Conservation (phyloP, 176 grass and related monocot genomes). For the Oryza longistaminata region DNA sequence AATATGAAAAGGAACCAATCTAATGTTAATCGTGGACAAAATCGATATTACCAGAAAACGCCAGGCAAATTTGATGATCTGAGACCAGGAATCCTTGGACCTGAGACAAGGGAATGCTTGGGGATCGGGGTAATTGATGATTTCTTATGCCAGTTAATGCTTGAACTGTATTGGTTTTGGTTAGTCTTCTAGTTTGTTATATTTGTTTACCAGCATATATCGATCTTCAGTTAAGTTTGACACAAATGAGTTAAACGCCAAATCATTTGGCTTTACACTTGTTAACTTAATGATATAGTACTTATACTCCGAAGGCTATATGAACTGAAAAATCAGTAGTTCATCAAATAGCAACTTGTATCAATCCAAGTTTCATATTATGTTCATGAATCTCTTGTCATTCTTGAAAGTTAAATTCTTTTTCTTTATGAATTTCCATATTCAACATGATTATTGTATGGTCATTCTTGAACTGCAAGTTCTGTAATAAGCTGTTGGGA, state of each 20-base stretch:
- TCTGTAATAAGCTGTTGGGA: background rate
- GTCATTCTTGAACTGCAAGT: background rate
- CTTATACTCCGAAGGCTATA: background rate
- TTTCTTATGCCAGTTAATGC: conserved; percentile 21
- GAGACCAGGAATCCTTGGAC: conserved; percentile 77
- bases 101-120: conserved; percentile 92
- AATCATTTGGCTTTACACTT: background rate
- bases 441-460: conserved; percentile 10
- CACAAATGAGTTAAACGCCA: conserved; percentile 7
- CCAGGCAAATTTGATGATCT: conserved; percentile 92
- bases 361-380: background rate
- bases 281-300: background rate
- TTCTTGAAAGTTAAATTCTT: background rate
- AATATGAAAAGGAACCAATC: conserved; percentile 66
- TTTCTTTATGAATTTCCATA: background rate
- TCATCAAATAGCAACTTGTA: background rate
- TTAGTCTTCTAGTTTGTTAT: conserved; percentile 5
- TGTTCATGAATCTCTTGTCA: background rate
- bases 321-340: background rate
- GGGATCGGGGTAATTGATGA: conserved; percentile 74
- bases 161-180: conserved; percentile 21
- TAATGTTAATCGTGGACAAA: conserved; percentile 61
- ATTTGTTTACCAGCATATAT: background rate
- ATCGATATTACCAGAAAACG: conserved; percentile 80
- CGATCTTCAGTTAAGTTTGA: conserved; percentile 6